Conservation (phyloP, 495 filamentous ascomycete species). For the Aspergillus indologenus region DNA sequence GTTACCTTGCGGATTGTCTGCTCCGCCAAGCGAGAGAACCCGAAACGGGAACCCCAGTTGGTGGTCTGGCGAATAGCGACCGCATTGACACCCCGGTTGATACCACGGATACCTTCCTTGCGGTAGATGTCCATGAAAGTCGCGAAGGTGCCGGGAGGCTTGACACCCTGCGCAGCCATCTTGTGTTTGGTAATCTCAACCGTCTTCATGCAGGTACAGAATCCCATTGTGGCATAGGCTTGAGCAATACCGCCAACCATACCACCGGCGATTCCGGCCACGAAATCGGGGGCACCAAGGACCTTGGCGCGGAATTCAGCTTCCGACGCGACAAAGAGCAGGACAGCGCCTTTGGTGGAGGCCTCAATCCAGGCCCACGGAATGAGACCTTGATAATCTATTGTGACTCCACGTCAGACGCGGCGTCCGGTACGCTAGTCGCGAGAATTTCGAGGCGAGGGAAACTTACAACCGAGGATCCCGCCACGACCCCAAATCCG, state of each 20-base stretch:
- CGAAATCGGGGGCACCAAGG: slow-evolving; percentile 81
- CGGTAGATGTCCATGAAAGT: slow-evolving; percentile 98
- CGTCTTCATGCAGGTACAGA: slow-evolving; percentile 99
- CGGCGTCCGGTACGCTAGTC: slow-evolving; percentile 21
- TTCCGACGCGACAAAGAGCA: slow-evolving; percentile 98
- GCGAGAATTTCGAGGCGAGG: slow-evolving; percentile 10
- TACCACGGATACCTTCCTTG: slow-evolving; percentile 88
- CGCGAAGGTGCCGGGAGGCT: slow-evolving; percentile 80
- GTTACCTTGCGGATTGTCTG: slow-evolving; percentile 77
- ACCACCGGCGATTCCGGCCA: slow-evolving; percentile 83
- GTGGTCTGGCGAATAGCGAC: slow-evolving; percentile 98
- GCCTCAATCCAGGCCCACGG: slow-evolving; percentile 99
- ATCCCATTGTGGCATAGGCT: slow-evolving; percentile 98
- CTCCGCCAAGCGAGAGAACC: slow-evolving; percentile 86
- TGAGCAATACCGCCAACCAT: slow-evolving; percentile 94
- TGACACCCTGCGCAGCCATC: slow-evolving; percentile 75
- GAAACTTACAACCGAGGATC: slow-evolving; percentile 84
- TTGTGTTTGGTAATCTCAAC: slow-evolving; percentile 99
- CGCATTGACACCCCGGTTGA: slow-evolving; percentile 97
- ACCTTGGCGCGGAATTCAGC: slow-evolving; percentile 87
- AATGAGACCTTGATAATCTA: slow-evolving; percentile 99
- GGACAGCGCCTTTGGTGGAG: slow-evolving; percentile 97
- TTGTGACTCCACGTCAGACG: slow-evolving; percentile 13
- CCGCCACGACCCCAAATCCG: slow-evolving; percentile 94
- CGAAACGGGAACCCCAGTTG: slow-evolving; percentile 97